A percentile compares a stretch with the other conserved stretches of the same genome.
These are phyloP conservation scores for Candida koratica DNA, from an alignment of 805 yeast genomes.

Conservation along the genomic window DNA sequence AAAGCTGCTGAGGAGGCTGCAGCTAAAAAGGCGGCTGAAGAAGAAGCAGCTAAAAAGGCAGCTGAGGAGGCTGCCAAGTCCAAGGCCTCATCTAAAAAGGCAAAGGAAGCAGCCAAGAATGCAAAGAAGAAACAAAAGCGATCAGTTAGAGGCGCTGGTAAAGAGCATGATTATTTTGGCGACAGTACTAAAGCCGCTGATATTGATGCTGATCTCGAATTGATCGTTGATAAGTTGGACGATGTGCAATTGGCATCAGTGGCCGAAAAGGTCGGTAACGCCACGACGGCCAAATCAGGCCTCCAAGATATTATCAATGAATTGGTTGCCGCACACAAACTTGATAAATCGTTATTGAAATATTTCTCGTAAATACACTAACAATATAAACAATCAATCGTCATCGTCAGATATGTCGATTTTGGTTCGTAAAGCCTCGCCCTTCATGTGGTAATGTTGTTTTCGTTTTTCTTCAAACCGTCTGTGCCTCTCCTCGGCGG, in stretches of 20 bases:
- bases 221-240: constrained; percentile 73
- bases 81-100: constrained; percentile 64
- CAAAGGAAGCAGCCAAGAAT: constrained; percentile 94
- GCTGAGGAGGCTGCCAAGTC: constrained; percentile 64
- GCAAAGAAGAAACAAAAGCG: constrained; percentile 98
- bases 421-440: constrained; percentile 41
- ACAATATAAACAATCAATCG: too few relatives aligned
- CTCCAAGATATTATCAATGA: constrained; percentile 53
- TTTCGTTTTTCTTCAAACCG: constrained; percentile 77
- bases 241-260: constrained; percentile 75
- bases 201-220: constrained; percentile 76
- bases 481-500: constrained; percentile 59
- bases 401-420: constrained; percentile 22
- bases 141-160: constrained; percentile 72
- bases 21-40: constrained; percentile 84
- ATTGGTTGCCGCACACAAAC: constrained; percentile 50
- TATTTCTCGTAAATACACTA: constrained; percentile 49
- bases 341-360: constrained; percentile 50
- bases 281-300: constrained; percentile 57
- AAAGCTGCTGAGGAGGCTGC: constrained; percentile 92
- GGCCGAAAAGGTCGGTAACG: constrained; percentile 62
- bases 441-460: constrained; percentile 67
- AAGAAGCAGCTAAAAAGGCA: constrained; percentile 69
- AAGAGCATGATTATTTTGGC: constrained; percentile 83
- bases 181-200: constrained; percentile 62